phyloP scores from a whole-genome alignment of 148 eudicot species.

The Chenopodium album region DNA sequence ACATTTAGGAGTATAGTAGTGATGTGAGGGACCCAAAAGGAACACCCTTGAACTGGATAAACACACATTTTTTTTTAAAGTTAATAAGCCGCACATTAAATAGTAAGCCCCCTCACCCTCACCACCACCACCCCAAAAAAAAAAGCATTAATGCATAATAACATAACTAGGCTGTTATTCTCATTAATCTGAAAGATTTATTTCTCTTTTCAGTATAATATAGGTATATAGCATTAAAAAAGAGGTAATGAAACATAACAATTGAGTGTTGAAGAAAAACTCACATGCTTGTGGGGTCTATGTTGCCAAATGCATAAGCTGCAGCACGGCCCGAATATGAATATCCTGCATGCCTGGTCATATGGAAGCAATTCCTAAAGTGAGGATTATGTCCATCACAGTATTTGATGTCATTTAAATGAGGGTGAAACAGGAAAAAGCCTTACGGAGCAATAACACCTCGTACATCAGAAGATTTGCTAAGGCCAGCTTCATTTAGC shows the following conservation, averaged over 20 bases:
- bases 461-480: conserved; percentile 84
- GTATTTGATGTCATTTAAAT: background rate
- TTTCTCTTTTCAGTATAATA: no score
- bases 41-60: conserved; percentile 71
- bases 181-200: background rate
- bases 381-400: conserved; percentile 7
- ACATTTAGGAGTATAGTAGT: conserved; percentile 91
- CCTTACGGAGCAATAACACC: conserved; percentile 99
- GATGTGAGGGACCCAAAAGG: conserved; percentile 97
- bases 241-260: background rate
- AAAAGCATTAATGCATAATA: background rate
- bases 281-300: conserved; percentile 83
- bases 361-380: conserved; percentile 3
- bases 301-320: conserved; percentile 93
- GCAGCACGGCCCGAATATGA: conserved; percentile 99
- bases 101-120: background rate
- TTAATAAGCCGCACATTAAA: background rate
- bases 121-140: background rate
- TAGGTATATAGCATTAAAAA: background rate
- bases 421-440: conserved; percentile 7
- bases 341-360: conserved; percentile 93
- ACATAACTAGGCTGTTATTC: background rate
- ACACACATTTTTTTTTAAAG: background rate
- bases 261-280: conserved; percentile 23
- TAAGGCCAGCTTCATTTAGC: conserved; percentile 62